A percentile compares a stretch with the other conserved stretches of the same genome.
Conservation (phyloP, 2,329 filamentous ascomycete species). For the Coniochaeta sp. region DNA sequence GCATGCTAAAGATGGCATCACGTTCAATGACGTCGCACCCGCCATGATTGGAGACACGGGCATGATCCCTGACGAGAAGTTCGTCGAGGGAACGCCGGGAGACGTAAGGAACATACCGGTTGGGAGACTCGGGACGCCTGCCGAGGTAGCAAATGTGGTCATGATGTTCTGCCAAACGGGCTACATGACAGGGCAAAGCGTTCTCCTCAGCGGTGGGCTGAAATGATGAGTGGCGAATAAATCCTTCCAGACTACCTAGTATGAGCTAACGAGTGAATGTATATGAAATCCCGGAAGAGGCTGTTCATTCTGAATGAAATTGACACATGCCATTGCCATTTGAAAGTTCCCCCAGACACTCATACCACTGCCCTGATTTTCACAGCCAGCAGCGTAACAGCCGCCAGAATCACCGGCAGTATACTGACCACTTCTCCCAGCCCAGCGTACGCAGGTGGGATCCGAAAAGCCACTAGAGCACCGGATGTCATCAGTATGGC, state of each 20-base stretch:
- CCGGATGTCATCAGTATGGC: slow-evolving; percentile 62
- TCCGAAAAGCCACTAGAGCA: slow-evolving; percentile 46
- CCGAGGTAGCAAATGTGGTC: slow-evolving; percentile 54
- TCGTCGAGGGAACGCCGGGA: slow-evolving; percentile 43
- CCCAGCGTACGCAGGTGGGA: slow-evolving; percentile 57
- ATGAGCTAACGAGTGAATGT: not conserved
- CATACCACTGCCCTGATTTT: slow-evolving; percentile 10
- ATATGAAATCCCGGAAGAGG: not conserved
- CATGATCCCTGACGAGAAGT: slow-evolving; percentile 52
- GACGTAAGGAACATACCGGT: slow-evolving; percentile 54
- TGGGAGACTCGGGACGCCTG: slow-evolving; percentile 47
- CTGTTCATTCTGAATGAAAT: not conserved
- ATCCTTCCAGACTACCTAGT: not conserved
- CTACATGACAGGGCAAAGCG: slow-evolving; percentile 50
- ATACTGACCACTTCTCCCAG: slow-evolving; percentile 70
- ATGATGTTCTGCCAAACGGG: slow-evolving; percentile 54
- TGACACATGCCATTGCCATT: not conserved
- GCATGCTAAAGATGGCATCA: slow-evolving; percentile 53
- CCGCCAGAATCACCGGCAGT: slow-evolving; percentile 57
- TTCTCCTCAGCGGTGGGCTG: slow-evolving; percentile 43
- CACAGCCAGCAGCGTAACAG: slow-evolving; percentile 32
- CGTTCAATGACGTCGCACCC: slow-evolving; percentile 61
- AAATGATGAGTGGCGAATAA: slow-evolving; percentile 26
- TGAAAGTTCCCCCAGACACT: not conserved
- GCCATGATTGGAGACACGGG: slow-evolving; percentile 61